Evolutionary conservation across 2,329 filamentous ascomycete genomes (phyloP).

Genomic region (Taxawa tesnikishii): DNA sequence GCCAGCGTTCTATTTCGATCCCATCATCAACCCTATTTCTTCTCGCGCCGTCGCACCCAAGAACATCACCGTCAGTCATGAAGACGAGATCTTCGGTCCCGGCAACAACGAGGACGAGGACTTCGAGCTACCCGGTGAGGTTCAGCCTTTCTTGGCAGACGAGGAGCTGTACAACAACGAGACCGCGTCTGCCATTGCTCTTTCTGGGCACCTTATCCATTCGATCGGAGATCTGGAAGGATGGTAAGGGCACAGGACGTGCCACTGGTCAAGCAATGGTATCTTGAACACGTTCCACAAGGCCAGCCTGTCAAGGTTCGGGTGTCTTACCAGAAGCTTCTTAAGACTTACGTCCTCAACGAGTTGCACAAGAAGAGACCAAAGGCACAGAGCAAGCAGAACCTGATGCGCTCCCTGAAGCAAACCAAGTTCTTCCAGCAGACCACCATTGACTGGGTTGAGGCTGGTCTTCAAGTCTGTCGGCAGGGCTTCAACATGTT

Average conservation of each 20-base stretch:
- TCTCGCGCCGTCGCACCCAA: slow-evolving; percentile 87
- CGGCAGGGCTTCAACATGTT: slow-evolving; percentile 99
- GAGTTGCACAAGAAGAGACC: slow-evolving; percentile 92
- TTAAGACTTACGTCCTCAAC: slow-evolving; percentile 93
- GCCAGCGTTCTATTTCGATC: slow-evolving; percentile 95
- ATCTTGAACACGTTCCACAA: slow-evolving; percentile 85
- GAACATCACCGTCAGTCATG: slow-evolving; percentile 82
- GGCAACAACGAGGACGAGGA: slow-evolving; percentile 58
- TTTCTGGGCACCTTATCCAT: slow-evolving; percentile 98
- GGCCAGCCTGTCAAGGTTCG: slow-evolving; percentile 92
- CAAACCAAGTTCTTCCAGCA: slow-evolving; percentile 99
- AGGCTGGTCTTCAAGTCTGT: slow-evolving; percentile 95
- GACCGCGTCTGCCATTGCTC: slow-evolving; percentile 77
- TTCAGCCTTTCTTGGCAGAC: slow-evolving; percentile 81
- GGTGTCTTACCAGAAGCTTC: slow-evolving; percentile 93
- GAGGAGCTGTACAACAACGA: slow-evolving; percentile 83
- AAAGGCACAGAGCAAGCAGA: slow-evolving; percentile 92
- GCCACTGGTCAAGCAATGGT: slow-evolving; percentile 95
- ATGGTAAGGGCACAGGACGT: slow-evolving; percentile 98
- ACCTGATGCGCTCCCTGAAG: slow-evolving; percentile 78
- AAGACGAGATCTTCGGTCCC: slow-evolving; percentile 82
- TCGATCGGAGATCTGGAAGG: slow-evolving; percentile 81
- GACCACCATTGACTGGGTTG: slow-evolving; percentile 98
- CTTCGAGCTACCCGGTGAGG: slow-evolving; percentile 67
- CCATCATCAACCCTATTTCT: slow-evolving; percentile 95